These are phyloP conservation scores for Mortierella sp. DNA, from an alignment of 371 early-diverging fungal species.

Conservation along the genomic window DNA sequence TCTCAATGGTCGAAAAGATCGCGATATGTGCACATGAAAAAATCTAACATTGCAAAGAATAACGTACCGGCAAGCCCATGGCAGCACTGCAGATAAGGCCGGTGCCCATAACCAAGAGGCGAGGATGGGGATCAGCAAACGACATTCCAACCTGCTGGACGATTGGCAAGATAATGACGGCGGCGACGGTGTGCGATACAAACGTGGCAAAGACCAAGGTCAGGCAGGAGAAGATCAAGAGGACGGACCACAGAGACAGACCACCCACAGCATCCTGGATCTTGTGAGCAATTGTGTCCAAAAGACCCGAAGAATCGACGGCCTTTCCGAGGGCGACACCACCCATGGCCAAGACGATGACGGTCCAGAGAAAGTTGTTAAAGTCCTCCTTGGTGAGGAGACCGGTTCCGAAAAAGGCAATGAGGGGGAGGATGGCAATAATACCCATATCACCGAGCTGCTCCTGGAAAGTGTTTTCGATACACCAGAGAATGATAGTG, in stretches of 20 bases:
- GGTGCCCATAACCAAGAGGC: conserved; percentile 90
- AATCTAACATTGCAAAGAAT: neutral
- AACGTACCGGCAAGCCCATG: conserved; percentile 80
- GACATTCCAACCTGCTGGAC: conserved; percentile 84
- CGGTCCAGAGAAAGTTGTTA: conserved; percentile 83
- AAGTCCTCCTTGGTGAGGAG: conserved; percentile 88
- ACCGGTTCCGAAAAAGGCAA: conserved; percentile 87
- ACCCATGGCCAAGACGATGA: conserved; percentile 92
- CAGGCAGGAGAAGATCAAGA: conserved; percentile 76
- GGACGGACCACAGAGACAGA: conserved; percentile 75
- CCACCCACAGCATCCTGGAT: conserved; percentile 78
- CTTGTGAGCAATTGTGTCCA: conserved; percentile 79
- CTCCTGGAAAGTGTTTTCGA: conserved; percentile 70
- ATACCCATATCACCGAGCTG: conserved; percentile 88
- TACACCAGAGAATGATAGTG: conserved; percentile 86
- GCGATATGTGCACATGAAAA: neutral
- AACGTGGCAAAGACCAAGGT: conserved; percentile 89
- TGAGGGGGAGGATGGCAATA: conserved; percentile 83
- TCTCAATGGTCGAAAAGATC: too few relatives aligned
- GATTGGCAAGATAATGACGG: conserved; percentile 87
- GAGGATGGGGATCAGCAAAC: conserved; percentile 83
- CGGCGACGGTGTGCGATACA: conserved; percentile 94
- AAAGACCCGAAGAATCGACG: conserved; percentile 80
- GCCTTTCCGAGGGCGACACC: conserved; percentile 89
- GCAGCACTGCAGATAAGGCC: conserved; percentile 87